Percentiles rank a stretch among this genome's conserved stretches.
Evolutionary conservation across 1,284 basidiomycete genomes (phyloP).

Genomic region (Farysia itapuensis): DNA sequence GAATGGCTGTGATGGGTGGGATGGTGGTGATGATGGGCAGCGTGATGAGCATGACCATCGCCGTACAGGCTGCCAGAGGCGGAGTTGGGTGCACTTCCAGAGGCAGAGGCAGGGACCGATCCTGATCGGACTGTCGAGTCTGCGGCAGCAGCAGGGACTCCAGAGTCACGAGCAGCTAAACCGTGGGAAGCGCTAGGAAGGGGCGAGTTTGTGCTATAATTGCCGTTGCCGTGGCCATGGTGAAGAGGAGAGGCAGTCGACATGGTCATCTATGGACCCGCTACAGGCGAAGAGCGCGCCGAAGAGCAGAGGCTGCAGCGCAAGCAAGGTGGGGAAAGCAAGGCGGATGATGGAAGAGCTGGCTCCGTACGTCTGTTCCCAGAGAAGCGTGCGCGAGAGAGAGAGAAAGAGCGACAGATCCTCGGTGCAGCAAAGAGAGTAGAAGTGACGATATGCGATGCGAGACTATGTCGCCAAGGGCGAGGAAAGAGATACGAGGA

Average conservation of each 20-base stretch:
- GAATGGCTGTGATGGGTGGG: slow-evolving; percentile 26
- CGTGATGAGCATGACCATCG: slow-evolving; percentile 30
- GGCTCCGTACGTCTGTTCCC: too few species aligned
- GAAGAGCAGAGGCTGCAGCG: neutral
- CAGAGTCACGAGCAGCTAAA: slow-evolving; percentile 23
- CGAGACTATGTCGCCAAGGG: too few species aligned
- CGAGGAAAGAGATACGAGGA: too few species aligned
- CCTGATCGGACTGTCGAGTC: slow-evolving; percentile 35
- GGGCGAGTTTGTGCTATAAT: slow-evolving; percentile 36
- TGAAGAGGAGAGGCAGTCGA: slow-evolving; percentile 41
- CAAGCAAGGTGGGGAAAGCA: neutral
- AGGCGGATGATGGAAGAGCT: neutral
- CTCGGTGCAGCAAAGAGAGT: too few species aligned
- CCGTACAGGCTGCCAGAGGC: slow-evolving; percentile 38
- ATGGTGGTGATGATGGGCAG: slow-evolving; percentile 32
- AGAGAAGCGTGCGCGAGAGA: too few species aligned
- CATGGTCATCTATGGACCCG: too few species aligned
- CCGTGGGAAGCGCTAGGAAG: slow-evolving; percentile 13
- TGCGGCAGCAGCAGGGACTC: slow-evolving; percentile 25
- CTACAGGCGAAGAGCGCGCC: neutral
- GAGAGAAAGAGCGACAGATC: too few species aligned
- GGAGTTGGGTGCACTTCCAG: slow-evolving; percentile 35
- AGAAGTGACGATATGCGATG: too few species aligned
- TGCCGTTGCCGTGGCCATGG: slow-evolving; percentile 36
- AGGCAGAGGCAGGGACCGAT: slow-evolving; percentile 30